These are phyloP conservation scores for Neonectria ditissima DNA, from an alignment of 2,329 filamentous ascomycete genomes.

Conservation along the genomic window DNA sequence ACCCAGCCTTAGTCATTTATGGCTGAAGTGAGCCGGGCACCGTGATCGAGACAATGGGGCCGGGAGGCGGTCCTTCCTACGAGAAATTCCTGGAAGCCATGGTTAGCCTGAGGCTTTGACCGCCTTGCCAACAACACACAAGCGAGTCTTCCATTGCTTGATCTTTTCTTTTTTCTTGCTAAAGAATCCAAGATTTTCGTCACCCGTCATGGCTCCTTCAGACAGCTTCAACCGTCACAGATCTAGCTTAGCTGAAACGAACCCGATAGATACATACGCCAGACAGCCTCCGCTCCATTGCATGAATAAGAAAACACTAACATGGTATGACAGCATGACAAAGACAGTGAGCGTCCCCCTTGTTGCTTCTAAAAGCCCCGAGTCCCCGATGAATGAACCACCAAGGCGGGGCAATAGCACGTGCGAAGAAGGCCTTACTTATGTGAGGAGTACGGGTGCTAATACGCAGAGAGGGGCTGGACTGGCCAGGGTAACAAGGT, in stretches of 20 bases:
- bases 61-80: not conserved
- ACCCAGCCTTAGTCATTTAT: not conserved
- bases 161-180: not conserved
- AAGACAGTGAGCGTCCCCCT: not conserved
- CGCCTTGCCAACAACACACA: not conserved
- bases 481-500: slow-evolving; percentile 20
- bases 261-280: not conserved
- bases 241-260: not conserved
- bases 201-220: not conserved
- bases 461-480: not conserved
- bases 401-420: not conserved
- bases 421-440: not conserved
- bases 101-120: not conserved
- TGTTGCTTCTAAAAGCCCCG: not conserved
- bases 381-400: slow-evolving; percentile 12
- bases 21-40: not conserved
- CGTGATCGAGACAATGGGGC: not conserved
- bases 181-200: not conserved
- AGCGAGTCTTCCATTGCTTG: not conserved
- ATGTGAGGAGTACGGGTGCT: not conserved
- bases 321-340: slow-evolving; percentile 6
- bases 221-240: not conserved
- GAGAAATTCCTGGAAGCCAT: not conserved
- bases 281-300: slow-evolving; percentile 8
- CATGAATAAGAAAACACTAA: slow-evolving; percentile 10